Conservation (phyloP, 1,139 yeast species). For the Pneumocystis carinii region DNA sequence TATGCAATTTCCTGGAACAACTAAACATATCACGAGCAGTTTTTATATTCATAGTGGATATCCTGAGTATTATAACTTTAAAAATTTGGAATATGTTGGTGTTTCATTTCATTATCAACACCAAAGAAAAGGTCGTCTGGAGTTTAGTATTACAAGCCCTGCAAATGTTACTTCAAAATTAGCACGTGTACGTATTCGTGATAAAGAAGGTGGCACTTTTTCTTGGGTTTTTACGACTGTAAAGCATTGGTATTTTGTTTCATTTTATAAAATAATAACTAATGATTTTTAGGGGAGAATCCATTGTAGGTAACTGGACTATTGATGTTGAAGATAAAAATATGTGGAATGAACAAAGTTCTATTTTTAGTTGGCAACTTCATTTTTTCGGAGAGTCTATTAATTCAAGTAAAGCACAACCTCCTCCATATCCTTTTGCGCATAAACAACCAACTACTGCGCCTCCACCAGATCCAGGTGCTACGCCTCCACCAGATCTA, state of each 20-base stretch:
- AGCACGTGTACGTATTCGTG: slow-evolving; percentile 56
- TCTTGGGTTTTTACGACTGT: slow-evolving; percentile 96
- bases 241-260: slow-evolving; percentile 56
- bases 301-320: slow-evolving; percentile 70
- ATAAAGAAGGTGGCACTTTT: slow-evolving; percentile 35
- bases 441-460: neutral
- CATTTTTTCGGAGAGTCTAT: neutral
- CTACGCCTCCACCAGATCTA: neutral
- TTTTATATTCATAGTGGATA: slow-evolving; percentile 38
- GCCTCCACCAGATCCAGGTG: neutral
- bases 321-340: slow-evolving; percentile 42
- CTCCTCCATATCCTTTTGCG: neutral
- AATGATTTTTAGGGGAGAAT: slow-evolving; percentile 38
- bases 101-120: slow-evolving; percentile 61
- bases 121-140: slow-evolving; percentile 52
- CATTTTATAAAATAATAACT: neutral
- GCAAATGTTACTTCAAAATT: slow-evolving; percentile 55
- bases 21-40: slow-evolving; percentile 26
- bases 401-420: neutral
- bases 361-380: neutral
- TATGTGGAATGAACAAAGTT: slow-evolving; percentile 11
- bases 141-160: slow-evolving; percentile 58
- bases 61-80: slow-evolving; percentile 44
- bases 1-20: slow-evolving; percentile 18
- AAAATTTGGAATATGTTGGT: slow-evolving; percentile 70